Conservation (phyloP, 108 stramenopile species). For the Nitzschia putrida region DNA sequence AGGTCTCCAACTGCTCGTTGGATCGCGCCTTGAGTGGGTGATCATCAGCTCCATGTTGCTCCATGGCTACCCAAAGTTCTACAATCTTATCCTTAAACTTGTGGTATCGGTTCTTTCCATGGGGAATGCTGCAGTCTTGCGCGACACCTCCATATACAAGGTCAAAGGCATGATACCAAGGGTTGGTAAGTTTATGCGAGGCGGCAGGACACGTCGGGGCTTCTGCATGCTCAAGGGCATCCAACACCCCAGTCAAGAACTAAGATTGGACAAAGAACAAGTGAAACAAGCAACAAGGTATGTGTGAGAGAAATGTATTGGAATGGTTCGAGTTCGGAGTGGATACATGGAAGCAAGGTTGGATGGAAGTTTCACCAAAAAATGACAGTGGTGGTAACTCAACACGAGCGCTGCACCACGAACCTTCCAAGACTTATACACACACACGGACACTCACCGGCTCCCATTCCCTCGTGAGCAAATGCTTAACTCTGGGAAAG, state of each 20-base stretch:
- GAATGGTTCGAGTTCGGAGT: not conserved
- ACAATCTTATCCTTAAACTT: conserved; percentile 62
- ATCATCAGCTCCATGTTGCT: conserved; percentile 22
- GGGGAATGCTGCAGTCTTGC: conserved; percentile 31
- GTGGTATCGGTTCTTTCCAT: conserved; percentile 53
- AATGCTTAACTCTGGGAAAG: conserved; percentile 45
- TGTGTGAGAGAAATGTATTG: not conserved
- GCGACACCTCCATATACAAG: conserved; percentile 40
- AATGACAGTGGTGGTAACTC: not conserved
- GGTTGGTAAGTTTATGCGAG: conserved; percentile 37
- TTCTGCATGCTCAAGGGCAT: conserved; percentile 33
- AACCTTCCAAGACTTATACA: not conserved
- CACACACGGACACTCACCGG: conserved; percentile 17
- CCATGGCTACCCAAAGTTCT: conserved; percentile 44
- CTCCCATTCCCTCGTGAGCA: conserved; percentile 42
- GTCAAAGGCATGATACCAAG: conserved; percentile 46
- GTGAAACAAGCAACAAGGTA: not conserved
- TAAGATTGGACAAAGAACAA: not conserved
- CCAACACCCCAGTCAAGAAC: conserved; percentile 37
- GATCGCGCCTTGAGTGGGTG: conserved; percentile 20
- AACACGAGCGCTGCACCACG: not conserved
- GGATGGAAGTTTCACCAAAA: not conserved
- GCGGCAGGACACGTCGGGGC: conserved; percentile 27
- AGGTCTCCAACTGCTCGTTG: conserved; percentile 21
- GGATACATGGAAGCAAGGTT: not conserved